Conservation (phyloP, 768 basidiomycete genomes). For the Psilocybe cyanescens region DNA sequence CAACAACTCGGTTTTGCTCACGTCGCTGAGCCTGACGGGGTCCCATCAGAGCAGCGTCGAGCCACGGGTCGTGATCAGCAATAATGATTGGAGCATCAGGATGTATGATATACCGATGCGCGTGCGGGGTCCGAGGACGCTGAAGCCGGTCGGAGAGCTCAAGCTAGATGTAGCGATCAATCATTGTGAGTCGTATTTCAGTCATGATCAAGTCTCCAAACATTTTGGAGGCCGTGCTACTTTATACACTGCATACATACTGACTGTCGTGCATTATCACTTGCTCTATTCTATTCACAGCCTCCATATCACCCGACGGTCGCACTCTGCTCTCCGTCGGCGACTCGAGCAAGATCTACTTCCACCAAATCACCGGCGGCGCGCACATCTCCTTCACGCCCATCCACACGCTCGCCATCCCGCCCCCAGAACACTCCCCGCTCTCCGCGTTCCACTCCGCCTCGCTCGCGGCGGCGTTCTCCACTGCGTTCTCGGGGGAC, state of each 20-base stretch:
- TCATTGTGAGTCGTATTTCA: conserved; percentile 59
- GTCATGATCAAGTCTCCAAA: too few species aligned
- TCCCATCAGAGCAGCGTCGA: conserved; percentile 67
- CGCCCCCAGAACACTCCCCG: conserved; percentile 47
- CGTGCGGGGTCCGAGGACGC: conserved; percentile 29
- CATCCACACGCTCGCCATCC: conserved; percentile 70
- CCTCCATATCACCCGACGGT: conserved; percentile 89
- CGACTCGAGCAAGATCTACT: conserved; percentile 84
- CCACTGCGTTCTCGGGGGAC: conserved; percentile 76
- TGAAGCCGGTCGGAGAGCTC: conserved; percentile 56
- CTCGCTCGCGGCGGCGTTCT: conserved; percentile 67
- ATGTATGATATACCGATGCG: conserved; percentile 77
- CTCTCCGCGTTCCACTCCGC: not conserved
- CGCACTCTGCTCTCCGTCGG: conserved; percentile 88
- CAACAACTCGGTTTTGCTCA: conserved; percentile 82
- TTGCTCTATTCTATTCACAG: conserved; percentile 36
- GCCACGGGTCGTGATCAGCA: conserved; percentile 81
- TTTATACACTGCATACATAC: too few species aligned
- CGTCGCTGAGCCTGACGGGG: conserved; percentile 27
- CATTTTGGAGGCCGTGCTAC: too few species aligned
- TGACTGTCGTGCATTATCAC: too few species aligned
- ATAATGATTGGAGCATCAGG: conserved; percentile 83
- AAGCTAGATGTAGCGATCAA: conserved; percentile 75
- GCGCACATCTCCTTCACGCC: conserved; percentile 61
- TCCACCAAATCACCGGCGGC: conserved; percentile 78